These are phyloP conservation scores for Cicer pinnatifidum DNA, from an alignment of 306 rosid genomes.

Conservation along the genomic window DNA sequence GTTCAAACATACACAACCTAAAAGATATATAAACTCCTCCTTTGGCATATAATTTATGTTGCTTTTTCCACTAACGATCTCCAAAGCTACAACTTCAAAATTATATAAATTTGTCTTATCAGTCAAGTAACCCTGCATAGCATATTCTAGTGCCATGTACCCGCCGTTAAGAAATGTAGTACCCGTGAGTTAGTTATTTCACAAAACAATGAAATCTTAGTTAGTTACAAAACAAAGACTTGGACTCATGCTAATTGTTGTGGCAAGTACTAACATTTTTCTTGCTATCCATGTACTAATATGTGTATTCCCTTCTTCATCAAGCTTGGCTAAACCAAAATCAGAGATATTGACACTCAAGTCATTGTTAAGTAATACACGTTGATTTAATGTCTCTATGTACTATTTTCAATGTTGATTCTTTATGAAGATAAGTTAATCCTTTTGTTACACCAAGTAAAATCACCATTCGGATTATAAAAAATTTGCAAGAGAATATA, in stretches of 20 bases:
- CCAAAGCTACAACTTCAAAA: constrained; percentile 70
- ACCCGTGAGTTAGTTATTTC: constrained; percentile 41
- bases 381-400: constrained; percentile 85
- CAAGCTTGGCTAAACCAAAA: constrained; percentile 86
- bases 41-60: constrained; percentile 63
- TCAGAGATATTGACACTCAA: constrained; percentile 84
- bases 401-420: constrained; percentile 77
- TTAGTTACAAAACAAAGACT: background rate
- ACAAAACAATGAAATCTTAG: constrained; percentile 10
- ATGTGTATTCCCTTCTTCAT: constrained; percentile 77
- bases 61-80: constrained; percentile 78
- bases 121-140: constrained; percentile 74
- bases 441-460: constrained; percentile 68
- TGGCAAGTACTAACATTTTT: constrained; percentile 57
- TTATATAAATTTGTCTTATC: constrained; percentile 82
- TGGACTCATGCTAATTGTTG: background rate
- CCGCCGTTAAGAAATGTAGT: constrained; percentile 39
- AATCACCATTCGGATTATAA: too few species aligned
- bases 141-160: constrained; percentile 45
- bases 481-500: too few species aligned
- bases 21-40: constrained; percentile 76
- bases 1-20: constrained; percentile 69
- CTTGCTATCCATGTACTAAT: constrained; percentile 80
- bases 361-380: constrained; percentile 70
- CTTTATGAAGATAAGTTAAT: constrained; percentile 79